Evolutionary conservation across 1,284 basidiomycete species (phyloP), one percentile per base, ranked within the genome.

Genomic region (Mixia osmundae): DNA sequence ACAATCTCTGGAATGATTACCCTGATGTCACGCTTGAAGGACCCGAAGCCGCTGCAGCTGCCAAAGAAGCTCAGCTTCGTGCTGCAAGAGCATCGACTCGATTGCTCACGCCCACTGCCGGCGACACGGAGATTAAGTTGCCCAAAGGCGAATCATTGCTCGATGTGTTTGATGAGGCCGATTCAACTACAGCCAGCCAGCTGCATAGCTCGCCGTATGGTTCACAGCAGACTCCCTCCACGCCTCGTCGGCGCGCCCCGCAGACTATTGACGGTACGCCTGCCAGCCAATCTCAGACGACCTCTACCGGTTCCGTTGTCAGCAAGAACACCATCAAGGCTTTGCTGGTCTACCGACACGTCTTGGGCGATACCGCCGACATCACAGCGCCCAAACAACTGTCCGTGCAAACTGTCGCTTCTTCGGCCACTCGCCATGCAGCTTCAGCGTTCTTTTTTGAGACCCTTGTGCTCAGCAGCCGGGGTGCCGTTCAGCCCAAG

Each of bases 371-470:
- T n/a, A n/a, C n/a, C n/a, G n/a, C n/a, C n/a, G n/a, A n/a, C n/a
- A n/a, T n/a, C n/a, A n/a, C n/a, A n/a, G n/a, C n/a, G n/a, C n/a
- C n/a, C n/a, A n/a, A n/a, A n/a, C n/a, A n/a, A n/a, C n/a, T n/a
- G n/a, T n/a, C n/a, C n/a, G n/a, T n/a, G n/a, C n/a, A n/a, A n/a
- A n/a, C n/a, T n/a, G n/a, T n/a, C n/a, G n/a, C n/a, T n/a, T n/a
- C n/a, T n/a, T n/a, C n/a, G 71, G 79, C 82, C 6, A 76, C 78
- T 6, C 72, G 80, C 36, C 71, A 82, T 30, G 89, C 85, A 3
- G 83, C 87, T 0, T 71, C 85, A 0, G 72, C 79, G 2, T 95
- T 97, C 66, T 97, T 97, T 66, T 97, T 95, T 52, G 89, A 97
- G 58, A 60, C 95, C 36, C 72, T 97, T 21, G 80, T 94, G 3